Conservation (phyloP, 306 rosid genomes). For the Canavalia ensiformis region DNA sequence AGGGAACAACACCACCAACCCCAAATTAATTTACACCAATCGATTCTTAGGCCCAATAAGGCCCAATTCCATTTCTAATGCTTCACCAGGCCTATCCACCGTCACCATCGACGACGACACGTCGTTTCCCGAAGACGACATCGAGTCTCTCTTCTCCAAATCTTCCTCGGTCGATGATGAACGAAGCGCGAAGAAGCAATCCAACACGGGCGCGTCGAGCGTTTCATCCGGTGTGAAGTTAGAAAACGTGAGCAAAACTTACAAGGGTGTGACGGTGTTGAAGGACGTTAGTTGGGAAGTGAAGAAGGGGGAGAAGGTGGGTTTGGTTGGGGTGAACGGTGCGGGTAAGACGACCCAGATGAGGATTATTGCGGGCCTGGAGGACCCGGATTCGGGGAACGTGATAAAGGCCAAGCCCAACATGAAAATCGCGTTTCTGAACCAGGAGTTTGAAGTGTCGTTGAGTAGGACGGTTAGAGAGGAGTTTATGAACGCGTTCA, state of each 20-base stretch:
- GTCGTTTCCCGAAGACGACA: constrained; percentile 44
- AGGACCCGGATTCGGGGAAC: constrained; percentile 87
- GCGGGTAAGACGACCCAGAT: constrained; percentile 97
- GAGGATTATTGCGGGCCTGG: constrained; percentile 88
- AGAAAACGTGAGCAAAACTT: constrained; percentile 75
- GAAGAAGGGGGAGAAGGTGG: constrained; percentile 91
- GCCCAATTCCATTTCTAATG: constrained; percentile 27
- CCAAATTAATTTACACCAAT: constrained; percentile 47
- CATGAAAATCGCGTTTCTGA: constrained; percentile 90
- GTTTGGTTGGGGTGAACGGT: constrained; percentile 93
- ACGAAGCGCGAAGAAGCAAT: constrained; percentile 55
- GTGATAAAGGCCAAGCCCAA: constrained; percentile 78
- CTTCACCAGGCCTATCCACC: constrained; percentile 51
- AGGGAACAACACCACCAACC: not conserved
- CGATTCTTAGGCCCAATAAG: constrained; percentile 42
- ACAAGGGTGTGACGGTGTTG: constrained; percentile 84
- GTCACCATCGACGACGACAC: constrained; percentile 61
- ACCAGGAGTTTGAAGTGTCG: constrained; percentile 93
- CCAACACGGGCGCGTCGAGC: constrained; percentile 72
- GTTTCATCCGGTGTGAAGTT: constrained; percentile 86
- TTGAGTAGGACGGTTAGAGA: constrained; percentile 87
- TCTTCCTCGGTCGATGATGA: constrained; percentile 47
- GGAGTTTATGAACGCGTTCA: constrained; percentile 87
- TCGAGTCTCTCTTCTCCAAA: constrained; percentile 79
- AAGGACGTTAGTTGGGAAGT: constrained; percentile 90